Percentiles rank a stretch among this genome's conserved stretches.
phyloP scores from a whole-genome alignment of 2,329 filamentous ascomycete species.

The Aureobasidium subglaciale region DNA sequence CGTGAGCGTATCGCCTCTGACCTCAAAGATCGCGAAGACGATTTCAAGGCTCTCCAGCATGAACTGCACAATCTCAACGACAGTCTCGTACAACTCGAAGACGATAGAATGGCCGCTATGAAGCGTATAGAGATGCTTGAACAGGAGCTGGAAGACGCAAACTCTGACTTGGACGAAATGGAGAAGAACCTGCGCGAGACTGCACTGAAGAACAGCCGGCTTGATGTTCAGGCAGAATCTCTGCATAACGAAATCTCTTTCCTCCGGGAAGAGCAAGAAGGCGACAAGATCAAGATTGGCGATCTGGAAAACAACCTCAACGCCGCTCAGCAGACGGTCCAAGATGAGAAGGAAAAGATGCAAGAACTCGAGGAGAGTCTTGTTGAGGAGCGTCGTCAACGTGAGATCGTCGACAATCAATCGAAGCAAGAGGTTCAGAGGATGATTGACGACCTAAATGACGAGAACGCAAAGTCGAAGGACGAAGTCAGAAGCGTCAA shows the following conservation, averaged over 20 bases:
- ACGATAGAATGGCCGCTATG: conserved; percentile 74
- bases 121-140: conserved; percentile 77
- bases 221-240: conserved; percentile 87
- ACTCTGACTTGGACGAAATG: conserved; percentile 77
- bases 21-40: conserved; percentile 70
- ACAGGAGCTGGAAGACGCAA: conserved; percentile 72
- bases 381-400: conserved; percentile 72
- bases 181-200: conserved; percentile 78
- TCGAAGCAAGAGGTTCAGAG: conserved; percentile 95
- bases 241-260: conserved; percentile 91
- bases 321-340: conserved; percentile 68
- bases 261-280: conserved; percentile 91
- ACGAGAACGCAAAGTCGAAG: conserved; percentile 71
- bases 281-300: conserved; percentile 95
- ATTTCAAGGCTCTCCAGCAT: conserved; percentile 82
- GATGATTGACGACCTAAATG: conserved; percentile 85
- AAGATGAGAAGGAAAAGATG: conserved; percentile 70
- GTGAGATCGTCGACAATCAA: conserved; percentile 75
- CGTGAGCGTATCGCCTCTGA: conserved; percentile 64
- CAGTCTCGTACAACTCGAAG: conserved; percentile 76
- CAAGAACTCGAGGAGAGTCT: conserved; percentile 55
- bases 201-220: conserved; percentile 78
- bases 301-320: conserved; percentile 81
- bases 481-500: conserved; percentile 78
- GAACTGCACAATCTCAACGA: conserved; percentile 93